Conservation (phyloP, 2,329 filamentous ascomycete genomes). For the Cordyceps javanica region DNA sequence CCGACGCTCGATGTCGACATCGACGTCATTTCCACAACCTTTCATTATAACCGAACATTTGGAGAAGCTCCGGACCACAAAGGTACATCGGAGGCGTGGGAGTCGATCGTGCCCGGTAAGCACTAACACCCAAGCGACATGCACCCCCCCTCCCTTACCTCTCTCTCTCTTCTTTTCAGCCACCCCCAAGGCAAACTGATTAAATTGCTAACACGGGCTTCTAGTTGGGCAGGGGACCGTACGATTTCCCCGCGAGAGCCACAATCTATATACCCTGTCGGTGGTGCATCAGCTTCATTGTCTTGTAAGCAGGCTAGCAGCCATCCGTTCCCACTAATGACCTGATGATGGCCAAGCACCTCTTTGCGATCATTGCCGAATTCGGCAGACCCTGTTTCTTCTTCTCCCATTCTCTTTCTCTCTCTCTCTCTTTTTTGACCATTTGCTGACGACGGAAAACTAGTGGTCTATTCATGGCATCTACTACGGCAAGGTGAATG, state of each 20-base stretch:
- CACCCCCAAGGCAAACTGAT: background rate
- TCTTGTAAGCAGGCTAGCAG: background rate
- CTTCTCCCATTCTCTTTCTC: too few relatives aligned
- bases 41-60: background rate
- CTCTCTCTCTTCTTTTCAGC: too few relatives aligned
- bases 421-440: background rate
- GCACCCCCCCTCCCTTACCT: too few relatives aligned
- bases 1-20: background rate
- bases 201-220: background rate
- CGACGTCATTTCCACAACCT: background rate
- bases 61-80: background rate
- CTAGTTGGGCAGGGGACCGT: background rate
- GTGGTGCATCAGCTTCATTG: constrained; percentile 1
- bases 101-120: background rate
- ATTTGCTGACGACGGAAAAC: background rate
- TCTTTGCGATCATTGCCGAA: background rate
- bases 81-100: background rate
- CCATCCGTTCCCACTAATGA: background rate
- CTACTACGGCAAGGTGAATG: background rate
- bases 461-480: background rate
- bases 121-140: background rate
- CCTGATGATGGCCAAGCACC: background rate
- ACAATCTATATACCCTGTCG: background rate
- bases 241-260: background rate
- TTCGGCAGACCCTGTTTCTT: too few relatives aligned